Evolutionary conservation across 345 rosid species (phyloP), one percentile per base, ranked within the genome.

Genomic region (Lepidium africanum): DNA sequence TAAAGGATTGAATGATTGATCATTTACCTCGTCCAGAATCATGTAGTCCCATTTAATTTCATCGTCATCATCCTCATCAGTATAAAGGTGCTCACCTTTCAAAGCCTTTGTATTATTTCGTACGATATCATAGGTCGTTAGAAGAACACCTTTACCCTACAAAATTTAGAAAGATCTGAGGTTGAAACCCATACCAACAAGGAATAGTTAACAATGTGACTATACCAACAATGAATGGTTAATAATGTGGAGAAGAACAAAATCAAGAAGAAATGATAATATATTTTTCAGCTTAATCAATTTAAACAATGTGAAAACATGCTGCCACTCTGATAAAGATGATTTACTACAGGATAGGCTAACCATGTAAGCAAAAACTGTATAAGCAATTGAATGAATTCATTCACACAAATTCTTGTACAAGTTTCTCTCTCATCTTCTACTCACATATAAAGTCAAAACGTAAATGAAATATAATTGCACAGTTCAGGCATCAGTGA

Each of bases 111-210:
- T 79, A 79, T 94, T 91, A 81, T 86, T 91, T 46, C 95, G 81
- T 69, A 91, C 99, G 17, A 91, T 89, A 74, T 91, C 99, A 78
- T 94, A 94, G 15, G 99, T 94, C 12, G 99, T 91, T 17, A 91
- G 78, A 72, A 94, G 96, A 81, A 94, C 60, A 14, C 97, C 99
- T 79, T 85, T 83, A 70, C 90, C 85, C 99, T 94, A 63, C 77
- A 78, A 69, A 68, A 19, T 3, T 37, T 25, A 46, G 17, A 42
- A 27, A 43, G 9, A 59, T 48, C 32, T 19, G 47, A 65, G 43
- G 52, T 39, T 57, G 21, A 49, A 72, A 21, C 53, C 42, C 59
- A 13, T 30, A 30, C 27, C 38, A 36, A 27, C 37, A 54, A 54
- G 17, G 1, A 15, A 50, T 21, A 21, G 16, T 2, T 8, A 41